These are phyloP conservation scores for Tetradesmus lagerheimii DNA, from an alignment of 139 green algal species.

Conservation along the genomic window DNA sequence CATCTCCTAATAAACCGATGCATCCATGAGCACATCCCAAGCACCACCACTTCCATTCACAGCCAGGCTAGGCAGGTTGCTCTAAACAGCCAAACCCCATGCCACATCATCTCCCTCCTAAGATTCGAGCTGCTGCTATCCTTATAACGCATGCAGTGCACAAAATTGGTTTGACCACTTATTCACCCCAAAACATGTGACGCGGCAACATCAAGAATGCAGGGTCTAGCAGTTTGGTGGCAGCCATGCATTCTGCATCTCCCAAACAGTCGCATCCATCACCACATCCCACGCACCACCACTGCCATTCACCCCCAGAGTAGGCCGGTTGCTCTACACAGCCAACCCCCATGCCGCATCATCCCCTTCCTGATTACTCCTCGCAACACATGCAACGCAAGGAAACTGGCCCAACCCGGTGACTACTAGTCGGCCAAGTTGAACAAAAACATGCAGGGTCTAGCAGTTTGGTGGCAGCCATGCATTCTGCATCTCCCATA, in stretches of 20 bases:
- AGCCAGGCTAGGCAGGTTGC: neutral
- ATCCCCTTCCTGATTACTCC: constrained; percentile 14
- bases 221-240: constrained; percentile 15
- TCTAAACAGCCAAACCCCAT: constrained; percentile 14
- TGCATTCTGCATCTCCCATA: neutral
- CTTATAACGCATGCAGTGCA: neutral
- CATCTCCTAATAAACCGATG: neutral
- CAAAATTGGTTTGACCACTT: no score
- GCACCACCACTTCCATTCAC: neutral
- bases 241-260: neutral
- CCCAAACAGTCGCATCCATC: constrained; percentile 10
- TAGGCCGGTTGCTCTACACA: neutral
- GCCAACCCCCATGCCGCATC: constrained; percentile 23
- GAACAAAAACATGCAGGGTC: no score
- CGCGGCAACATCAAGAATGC: neutral
- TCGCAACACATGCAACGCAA: constrained; percentile 12
- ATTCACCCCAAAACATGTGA: neutral
- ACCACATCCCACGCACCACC: neutral
- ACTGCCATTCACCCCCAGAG: neutral
- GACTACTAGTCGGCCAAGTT: no score
- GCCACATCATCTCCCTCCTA: constrained; percentile 6
- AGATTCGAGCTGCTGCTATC: neutral
- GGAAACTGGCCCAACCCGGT: no score
- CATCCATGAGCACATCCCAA: neutral
- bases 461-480: constrained; percentile 21